phyloP scores from a whole-genome alignment of 2,329 filamentous ascomycete genomes.

The Cercospora sp. region DNA sequence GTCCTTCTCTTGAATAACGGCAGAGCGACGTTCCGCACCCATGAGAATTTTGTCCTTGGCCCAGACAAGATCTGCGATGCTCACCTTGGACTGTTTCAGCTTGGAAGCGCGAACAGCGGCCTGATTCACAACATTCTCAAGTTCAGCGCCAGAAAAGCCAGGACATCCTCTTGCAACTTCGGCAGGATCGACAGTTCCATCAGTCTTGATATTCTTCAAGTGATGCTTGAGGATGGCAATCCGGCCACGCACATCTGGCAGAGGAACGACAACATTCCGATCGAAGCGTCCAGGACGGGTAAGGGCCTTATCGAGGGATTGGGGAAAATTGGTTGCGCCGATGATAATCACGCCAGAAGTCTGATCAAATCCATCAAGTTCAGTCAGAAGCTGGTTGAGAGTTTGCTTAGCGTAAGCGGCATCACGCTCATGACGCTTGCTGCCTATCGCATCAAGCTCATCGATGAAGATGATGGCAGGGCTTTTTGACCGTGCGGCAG shows the following conservation, averaged over 20 bases:
- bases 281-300: slow-evolving; percentile 95
- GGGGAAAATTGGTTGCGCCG: slow-evolving; percentile 92
- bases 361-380: slow-evolving; percentile 95
- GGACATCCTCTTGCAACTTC: slow-evolving; percentile 83
- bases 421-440: slow-evolving; percentile 88
- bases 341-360: slow-evolving; percentile 94
- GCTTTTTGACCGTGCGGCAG: slow-evolving; percentile 77
- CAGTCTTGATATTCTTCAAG: slow-evolving; percentile 83
- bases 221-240: slow-evolving; percentile 93
- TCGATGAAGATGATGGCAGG: slow-evolving; percentile 96
- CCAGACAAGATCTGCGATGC: slow-evolving; percentile 85
- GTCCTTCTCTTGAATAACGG: slow-evolving; percentile 88
- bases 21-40: slow-evolving; percentile 87
- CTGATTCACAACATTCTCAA: slow-evolving; percentile 96
- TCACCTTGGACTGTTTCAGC: slow-evolving; percentile 72
- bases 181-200: slow-evolving; percentile 76
- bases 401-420: slow-evolving; percentile 96
- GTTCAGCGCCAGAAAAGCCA: slow-evolving; percentile 90
- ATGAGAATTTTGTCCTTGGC: slow-evolving; percentile 98
- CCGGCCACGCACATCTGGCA: slow-evolving; percentile 90
- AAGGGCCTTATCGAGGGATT: slow-evolving; percentile 90
- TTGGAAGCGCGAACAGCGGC: slow-evolving; percentile 94
- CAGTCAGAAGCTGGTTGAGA: slow-evolving; percentile 92
- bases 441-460: slow-evolving; percentile 90
- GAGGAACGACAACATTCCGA: slow-evolving; percentile 80